phyloP scores from a whole-genome alignment of 1,284 basidiomycete genomes.

The Cutaneotrichosporon curvatum region DNA sequence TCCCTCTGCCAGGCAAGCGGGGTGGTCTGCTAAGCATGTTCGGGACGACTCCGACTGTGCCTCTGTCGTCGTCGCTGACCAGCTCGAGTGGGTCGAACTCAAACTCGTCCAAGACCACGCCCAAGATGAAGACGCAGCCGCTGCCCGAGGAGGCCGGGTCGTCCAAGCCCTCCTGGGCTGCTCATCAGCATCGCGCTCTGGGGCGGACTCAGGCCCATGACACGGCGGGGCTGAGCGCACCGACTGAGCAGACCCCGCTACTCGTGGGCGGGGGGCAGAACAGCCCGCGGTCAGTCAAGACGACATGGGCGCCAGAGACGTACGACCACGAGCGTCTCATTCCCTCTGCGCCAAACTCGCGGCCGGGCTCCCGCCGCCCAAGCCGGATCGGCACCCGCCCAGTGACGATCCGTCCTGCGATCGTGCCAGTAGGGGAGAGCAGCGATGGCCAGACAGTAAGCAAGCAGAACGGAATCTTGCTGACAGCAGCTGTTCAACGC shows the following conservation, averaged over 20 bases:
- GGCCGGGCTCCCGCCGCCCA: not conserved
- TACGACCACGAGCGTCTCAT: not conserved
- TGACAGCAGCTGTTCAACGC: constrained; percentile 74
- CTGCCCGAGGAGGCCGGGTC: constrained; percentile 2
- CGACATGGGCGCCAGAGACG: constrained; percentile 1
- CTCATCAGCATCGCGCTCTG: not conserved
- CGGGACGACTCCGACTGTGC: constrained; percentile 10
- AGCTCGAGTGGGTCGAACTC: constrained; percentile 5
- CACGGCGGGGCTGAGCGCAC: not conserved
- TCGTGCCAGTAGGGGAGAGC: constrained; percentile 49
- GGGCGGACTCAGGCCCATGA: too few relatives aligned
- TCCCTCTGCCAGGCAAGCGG: constrained; percentile 7
- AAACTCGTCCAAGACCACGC: constrained; percentile 9
- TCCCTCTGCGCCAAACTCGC: constrained; percentile 1
- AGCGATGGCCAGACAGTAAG: constrained; percentile 78
- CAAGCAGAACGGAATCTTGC: constrained; percentile 5
- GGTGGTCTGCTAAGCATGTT: constrained; percentile 14
- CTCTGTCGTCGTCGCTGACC: constrained; percentile 3
- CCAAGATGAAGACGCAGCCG: not conserved
- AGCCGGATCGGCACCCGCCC: constrained; percentile 5
- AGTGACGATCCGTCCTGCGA: not conserved
- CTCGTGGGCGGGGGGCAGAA: not conserved
- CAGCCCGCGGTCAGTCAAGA: not conserved
- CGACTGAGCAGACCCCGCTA: constrained; percentile 8
- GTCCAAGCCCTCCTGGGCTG: not conserved